A percentile compares a stretch with the other conserved stretches of the same genome.
These are phyloP conservation scores for Xylariaceae sp. DNA, from an alignment of 2,329 filamentous ascomycete species.

Conservation along the genomic window DNA sequence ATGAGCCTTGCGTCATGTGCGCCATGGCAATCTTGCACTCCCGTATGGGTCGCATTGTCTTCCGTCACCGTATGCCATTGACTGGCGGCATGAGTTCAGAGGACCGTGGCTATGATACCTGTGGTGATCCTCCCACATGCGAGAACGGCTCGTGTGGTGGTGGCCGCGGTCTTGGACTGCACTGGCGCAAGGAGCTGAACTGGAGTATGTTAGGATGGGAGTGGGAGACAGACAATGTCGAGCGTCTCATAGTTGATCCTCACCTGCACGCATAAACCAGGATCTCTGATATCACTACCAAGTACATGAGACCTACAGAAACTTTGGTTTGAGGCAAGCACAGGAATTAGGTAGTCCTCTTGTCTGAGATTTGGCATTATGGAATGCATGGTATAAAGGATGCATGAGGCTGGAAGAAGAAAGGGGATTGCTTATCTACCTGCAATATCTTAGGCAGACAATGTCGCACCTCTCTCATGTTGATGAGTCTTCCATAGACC, in stretches of 20 bases:
- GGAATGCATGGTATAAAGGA: conserved; percentile 23
- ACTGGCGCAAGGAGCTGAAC: conserved; percentile 80
- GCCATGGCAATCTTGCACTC: conserved; percentile 96
- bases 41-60: conserved; percentile 85
- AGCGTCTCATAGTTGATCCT: conserved; percentile 51
- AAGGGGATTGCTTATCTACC: neutral
- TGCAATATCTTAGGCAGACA: conserved; percentile 13
- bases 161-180: conserved; percentile 69
- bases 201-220: conserved; percentile 87
- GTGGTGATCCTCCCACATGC: conserved; percentile 35
- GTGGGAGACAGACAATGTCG: conserved; percentile 61
- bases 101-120: conserved; percentile 59
- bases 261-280: conserved; percentile 55
- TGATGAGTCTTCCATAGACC: neutral
- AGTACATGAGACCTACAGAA: conserved; percentile 27
- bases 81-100: conserved; percentile 87
- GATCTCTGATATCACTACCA: conserved; percentile 44
- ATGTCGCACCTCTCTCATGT: neutral
- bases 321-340: conserved; percentile 47
- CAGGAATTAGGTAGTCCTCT: conserved; percentile 61
- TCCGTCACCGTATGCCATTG: conserved; percentile 77
- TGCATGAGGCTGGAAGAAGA: conserved; percentile 5
- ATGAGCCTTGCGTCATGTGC: conserved; percentile 96
- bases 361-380: conserved; percentile 43
- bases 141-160: conserved; percentile 50